Evolutionary conservation across 108 stramenopile genomes (phyloP).

Genomic region (Pelagomonas calceolata): DNA sequence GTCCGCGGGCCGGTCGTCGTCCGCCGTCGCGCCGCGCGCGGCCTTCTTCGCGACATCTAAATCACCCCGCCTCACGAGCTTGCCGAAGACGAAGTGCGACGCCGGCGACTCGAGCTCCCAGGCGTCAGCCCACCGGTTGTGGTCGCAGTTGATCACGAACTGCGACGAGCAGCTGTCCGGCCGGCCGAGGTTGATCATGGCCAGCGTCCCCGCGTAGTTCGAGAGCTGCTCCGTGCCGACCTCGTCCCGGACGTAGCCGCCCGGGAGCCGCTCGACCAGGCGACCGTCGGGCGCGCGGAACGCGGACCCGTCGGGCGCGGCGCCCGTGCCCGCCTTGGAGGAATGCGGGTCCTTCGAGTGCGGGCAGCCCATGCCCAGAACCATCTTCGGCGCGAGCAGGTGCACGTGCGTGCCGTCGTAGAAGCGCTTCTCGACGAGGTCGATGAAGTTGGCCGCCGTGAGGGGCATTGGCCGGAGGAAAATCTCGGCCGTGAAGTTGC

Average conservation of each 20-base stretch:
- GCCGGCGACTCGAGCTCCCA: conserved; percentile 32
- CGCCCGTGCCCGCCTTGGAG: conserved; percentile 31
- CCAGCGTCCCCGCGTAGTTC: conserved; percentile 14
- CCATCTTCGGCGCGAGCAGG: conserved; percentile 58
- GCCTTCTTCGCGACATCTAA: neutral
- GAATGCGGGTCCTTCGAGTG: conserved; percentile 30
- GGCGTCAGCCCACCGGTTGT: conserved; percentile 59
- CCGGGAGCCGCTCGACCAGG: neutral
- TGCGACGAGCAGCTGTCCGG: conserved; percentile 43
- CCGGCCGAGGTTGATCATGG: conserved; percentile 21
- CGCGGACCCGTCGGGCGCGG: neutral
- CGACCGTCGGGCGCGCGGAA: neutral
- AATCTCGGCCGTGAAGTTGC: conserved; percentile 11
- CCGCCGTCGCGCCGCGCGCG: conserved; percentile 3
- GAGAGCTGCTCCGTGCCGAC: neutral
- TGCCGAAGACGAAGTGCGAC: conserved; percentile 62
- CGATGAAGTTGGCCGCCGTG: conserved; percentile 20
- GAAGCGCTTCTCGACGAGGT: conserved; percentile 10
- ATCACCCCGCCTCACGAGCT: conserved; percentile 19
- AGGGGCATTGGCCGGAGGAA: conserved; percentile 8
- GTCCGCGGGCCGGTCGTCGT: too few relatives aligned
- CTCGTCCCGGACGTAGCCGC: conserved; percentile 17
- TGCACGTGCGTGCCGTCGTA: conserved; percentile 63
- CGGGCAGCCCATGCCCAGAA: conserved; percentile 50
- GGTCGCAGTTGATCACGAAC: conserved; percentile 57